Evolutionary conservation across 1,284 basidiomycete species (phyloP).

Genomic region (Polyporus tsugae): DNA sequence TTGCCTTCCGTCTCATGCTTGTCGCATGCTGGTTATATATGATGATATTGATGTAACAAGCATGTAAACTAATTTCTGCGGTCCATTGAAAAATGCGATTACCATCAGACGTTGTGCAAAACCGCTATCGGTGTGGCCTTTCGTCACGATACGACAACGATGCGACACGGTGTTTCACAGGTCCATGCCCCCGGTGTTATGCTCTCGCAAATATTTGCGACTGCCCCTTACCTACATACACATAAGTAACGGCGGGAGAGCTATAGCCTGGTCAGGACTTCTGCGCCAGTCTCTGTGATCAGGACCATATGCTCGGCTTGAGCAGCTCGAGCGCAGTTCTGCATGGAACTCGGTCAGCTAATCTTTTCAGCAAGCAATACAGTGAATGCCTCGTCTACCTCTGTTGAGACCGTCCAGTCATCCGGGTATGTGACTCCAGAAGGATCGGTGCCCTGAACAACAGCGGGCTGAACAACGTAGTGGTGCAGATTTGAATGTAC

Average conservation of each 20-base stretch:
- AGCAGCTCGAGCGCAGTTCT: slow-evolving; percentile 81
- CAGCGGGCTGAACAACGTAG: slow-evolving; percentile 62
- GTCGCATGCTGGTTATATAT: too few relatives aligned
- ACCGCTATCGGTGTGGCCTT: too few relatives aligned
- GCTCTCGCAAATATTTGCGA: not conserved
- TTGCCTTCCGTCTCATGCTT: too few relatives aligned
- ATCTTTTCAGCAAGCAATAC: not conserved
- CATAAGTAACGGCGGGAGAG: not conserved
- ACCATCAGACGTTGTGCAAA: too few relatives aligned
- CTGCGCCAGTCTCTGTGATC: slow-evolving; percentile 77
- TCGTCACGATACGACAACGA: too few relatives aligned
- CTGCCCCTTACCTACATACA: not conserved
- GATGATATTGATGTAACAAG: too few relatives aligned
- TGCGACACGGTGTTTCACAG: too few relatives aligned
- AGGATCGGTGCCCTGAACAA: slow-evolving; percentile 78
- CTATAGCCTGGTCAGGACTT: slow-evolving; percentile 60
- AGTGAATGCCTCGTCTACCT: slow-evolving; percentile 52
- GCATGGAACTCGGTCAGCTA: not conserved
- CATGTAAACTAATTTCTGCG: too few relatives aligned
- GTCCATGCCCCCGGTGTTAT: too few relatives aligned
- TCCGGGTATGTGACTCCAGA: slow-evolving; percentile 83
- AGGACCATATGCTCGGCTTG: slow-evolving; percentile 91
- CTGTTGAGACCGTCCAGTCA: slow-evolving; percentile 88
- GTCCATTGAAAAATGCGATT: too few relatives aligned
- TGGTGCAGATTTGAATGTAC: not conserved